These are phyloP conservation scores for Quercus engelmannii DNA, from an alignment of 306 rosid genomes.

Conservation along the genomic window DNA sequence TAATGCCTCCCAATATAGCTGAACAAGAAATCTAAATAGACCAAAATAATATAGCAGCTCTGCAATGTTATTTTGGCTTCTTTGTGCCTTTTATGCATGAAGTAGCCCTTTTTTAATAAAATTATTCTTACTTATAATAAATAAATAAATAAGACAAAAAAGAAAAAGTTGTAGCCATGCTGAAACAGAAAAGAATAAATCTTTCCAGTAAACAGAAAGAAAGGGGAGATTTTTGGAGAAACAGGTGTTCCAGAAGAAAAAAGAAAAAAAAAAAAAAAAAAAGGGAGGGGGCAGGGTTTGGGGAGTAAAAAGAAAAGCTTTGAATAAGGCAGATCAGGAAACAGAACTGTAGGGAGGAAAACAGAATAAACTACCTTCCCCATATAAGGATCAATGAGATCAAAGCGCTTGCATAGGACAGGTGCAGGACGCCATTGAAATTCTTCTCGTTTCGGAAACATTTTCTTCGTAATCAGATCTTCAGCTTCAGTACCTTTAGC, in stretches of 20 bases:
- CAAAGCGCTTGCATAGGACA: slow-evolving; percentile 94
- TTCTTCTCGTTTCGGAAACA: slow-evolving; percentile 78
- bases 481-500: slow-evolving; percentile 54
- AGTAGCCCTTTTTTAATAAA: too few relatives aligned
- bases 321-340: neutral
- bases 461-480: slow-evolving; percentile 44
- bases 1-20: neutral
- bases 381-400: slow-evolving; percentile 92
- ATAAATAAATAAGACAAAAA: neutral
- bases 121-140: neutral
- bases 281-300: too few relatives aligned
- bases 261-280: neutral
- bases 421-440: slow-evolving; percentile 93
- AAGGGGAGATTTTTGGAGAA: neutral
- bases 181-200: neutral
- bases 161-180: neutral
- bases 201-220: neutral
- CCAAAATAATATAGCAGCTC: neutral
- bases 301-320: neutral
- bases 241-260: neutral
- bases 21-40: neutral
- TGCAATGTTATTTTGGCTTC: too few relatives aligned
- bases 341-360: neutral
- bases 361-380: slow-evolving; percentile 66
- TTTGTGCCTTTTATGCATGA: too few relatives aligned